Evolutionary conservation across 2,329 filamentous ascomycete genomes (phyloP).

Genomic region (Penicillium sp.): DNA sequence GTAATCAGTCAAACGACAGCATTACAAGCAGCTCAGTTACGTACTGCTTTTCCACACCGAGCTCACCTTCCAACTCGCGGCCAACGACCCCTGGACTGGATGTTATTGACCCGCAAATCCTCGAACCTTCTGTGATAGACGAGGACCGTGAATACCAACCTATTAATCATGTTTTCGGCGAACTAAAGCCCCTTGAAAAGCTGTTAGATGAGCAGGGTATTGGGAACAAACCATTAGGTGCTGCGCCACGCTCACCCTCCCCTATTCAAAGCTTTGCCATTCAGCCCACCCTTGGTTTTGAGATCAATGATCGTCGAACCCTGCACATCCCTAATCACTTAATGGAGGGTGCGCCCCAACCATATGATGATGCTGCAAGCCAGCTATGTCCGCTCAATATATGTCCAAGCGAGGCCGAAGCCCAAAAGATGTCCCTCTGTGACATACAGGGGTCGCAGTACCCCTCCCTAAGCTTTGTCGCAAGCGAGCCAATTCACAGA

Average conservation of each 20-base stretch:
- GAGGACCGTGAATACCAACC: background rate
- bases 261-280: background rate
- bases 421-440: background rate
- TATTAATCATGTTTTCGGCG: background rate
- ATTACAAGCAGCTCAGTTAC: constrained; percentile 5
- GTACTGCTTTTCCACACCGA: constrained; percentile 6
- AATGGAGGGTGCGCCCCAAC: background rate
- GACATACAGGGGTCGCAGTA: background rate
- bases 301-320: constrained; percentile 1
- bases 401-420: constrained; percentile 1
- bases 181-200: background rate
- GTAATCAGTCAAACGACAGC: constrained; percentile 4
- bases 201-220: background rate
- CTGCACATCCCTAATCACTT: background rate
- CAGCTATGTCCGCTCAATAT: constrained; percentile 1
- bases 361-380: background rate
- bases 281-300: constrained; percentile 1
- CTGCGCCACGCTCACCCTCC: background rate
- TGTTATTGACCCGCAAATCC: constrained; percentile 11
- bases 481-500: constrained; percentile 1
- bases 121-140: background rate
- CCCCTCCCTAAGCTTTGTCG: background rate
- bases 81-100: constrained; percentile 14
- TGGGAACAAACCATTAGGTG: background rate
- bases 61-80: constrained; percentile 7